A percentile compares a stretch with the other conserved stretches of the same genome.
Evolutionary conservation across 225 moss, liverwort and hornwort genomes (phyloP).

Genomic region (Pseudoscleropodium purum): DNA sequence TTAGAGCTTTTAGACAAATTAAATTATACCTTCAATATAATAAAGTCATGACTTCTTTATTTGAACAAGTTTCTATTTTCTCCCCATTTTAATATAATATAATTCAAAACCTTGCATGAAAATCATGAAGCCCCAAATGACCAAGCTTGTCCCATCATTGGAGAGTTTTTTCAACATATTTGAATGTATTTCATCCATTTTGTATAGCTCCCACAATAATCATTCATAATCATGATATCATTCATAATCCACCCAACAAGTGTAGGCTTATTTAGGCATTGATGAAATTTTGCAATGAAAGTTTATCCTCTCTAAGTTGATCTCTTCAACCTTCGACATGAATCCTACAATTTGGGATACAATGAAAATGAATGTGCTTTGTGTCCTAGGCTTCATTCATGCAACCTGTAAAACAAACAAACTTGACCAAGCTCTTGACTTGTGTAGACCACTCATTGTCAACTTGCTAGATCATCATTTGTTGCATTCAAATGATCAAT

Average conservation of each 20-base stretch:
- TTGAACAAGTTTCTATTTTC: background rate
- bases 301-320: background rate
- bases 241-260: rapidly evolving
- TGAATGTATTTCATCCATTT: background rate
- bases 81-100: background rate
- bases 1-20: background rate
- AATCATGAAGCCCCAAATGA: background rate
- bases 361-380: background rate
- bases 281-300: background rate
- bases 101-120: background rate
- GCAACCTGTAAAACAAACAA: background rate
- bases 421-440: background rate
- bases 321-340: background rate
- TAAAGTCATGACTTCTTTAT: background rate
- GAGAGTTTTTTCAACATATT: background rate
- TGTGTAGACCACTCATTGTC: background rate
- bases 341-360: background rate
- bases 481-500: background rate
- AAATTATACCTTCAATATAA: background rate
- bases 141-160: background rate
- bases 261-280: background rate
- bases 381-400: rapidly evolving
- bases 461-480: background rate
- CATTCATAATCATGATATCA: background rate
- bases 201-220: background rate